Percentiles rank a stretch among this genome's conserved stretches.
phyloP scores from a whole-genome alignment of 2,329 filamentous ascomycete species.

The Diaporthe sp. region DNA sequence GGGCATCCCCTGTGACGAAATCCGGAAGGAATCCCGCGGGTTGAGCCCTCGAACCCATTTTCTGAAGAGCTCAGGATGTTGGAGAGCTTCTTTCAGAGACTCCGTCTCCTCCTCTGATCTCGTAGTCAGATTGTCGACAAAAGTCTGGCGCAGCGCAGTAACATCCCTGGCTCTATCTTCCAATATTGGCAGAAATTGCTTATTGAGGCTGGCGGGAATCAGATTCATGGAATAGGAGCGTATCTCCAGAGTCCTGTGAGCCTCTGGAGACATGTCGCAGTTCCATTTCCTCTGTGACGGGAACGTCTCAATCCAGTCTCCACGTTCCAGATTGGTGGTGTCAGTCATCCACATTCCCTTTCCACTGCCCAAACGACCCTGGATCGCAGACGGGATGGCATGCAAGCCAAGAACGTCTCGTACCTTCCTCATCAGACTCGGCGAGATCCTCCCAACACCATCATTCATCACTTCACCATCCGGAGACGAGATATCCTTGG shows the following conservation, averaged over 20 bases:
- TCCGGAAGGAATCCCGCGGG: conserved; percentile 47
- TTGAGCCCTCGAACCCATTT: conserved; percentile 62
- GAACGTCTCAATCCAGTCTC: conserved; percentile 75
- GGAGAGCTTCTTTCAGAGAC: conserved; percentile 61
- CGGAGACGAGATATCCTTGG: conserved; percentile 52
- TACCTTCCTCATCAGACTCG: conserved; percentile 65
- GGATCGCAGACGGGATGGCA: conserved; percentile 70
- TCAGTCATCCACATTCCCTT: conserved; percentile 82
- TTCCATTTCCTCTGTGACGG: conserved; percentile 77
- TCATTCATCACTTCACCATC: conserved; percentile 68
- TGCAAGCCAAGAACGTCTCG: conserved; percentile 59
- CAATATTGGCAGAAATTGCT: conserved; percentile 76
- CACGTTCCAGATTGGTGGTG: conserved; percentile 53
- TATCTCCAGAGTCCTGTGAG: conserved; percentile 75
- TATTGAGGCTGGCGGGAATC: conserved; percentile 67
- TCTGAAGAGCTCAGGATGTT: conserved; percentile 59
- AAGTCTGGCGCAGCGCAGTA: conserved; percentile 53
- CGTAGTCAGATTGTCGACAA: conserved; percentile 61
- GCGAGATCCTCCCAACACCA: conserved; percentile 74
- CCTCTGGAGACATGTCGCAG: conserved; percentile 56
- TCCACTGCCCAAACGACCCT: conserved; percentile 76
- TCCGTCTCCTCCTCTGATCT: conserved; percentile 64
- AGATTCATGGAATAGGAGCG: conserved; percentile 58
- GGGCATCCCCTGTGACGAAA: conserved; percentile 50
- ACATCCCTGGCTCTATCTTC: conserved; percentile 64